Evolutionary conservation across 805 yeast genomes (phyloP).

Genomic region (Lachancea meyersii): DNA sequence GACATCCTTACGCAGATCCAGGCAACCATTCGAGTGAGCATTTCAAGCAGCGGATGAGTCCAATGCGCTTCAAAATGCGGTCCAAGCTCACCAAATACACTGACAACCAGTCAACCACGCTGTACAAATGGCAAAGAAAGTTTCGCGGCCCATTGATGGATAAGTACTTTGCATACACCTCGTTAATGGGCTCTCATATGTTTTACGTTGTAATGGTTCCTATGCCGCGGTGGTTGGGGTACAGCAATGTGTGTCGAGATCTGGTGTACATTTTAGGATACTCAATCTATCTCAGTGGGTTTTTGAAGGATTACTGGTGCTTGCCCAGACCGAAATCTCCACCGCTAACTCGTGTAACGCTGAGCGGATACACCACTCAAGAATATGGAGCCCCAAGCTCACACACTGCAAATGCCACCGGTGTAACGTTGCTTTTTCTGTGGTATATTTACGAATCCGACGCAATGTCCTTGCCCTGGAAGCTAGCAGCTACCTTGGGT

Average conservation of each 20-base stretch:
- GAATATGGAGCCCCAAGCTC: conserved; percentile 95
- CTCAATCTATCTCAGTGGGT: conserved; percentile 63
- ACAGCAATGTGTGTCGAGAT: conserved; percentile 51
- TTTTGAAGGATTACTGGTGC: conserved; percentile 76
- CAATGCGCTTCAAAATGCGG: conserved; percentile 50
- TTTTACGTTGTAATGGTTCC: conserved; percentile 90
- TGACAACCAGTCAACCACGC: conserved; percentile 54
- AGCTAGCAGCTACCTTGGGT: conserved; percentile 8
- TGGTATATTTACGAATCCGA: conserved; percentile 18
- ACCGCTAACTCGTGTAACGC: conserved; percentile 81
- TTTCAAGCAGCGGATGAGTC: conserved; percentile 53
- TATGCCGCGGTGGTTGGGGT: conserved; percentile 76
- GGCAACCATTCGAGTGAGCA: conserved; percentile 66
- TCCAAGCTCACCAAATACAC: conserved; percentile 48
- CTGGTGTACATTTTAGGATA: conserved; percentile 58
- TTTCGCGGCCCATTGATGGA: conserved; percentile 52
- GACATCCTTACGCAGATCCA: conserved; percentile 46
- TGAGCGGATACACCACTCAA: conserved; percentile 83
- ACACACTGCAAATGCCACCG: conserved; percentile 91
- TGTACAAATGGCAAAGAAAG: conserved; percentile 50
- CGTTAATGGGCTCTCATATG: conserved; percentile 87
- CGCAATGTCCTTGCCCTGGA: conserved; percentile 2
- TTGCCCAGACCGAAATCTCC: conserved; percentile 91
- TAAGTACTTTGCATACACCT: conserved; percentile 76
- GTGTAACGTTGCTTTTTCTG: conserved; percentile 54